Conservation (phyloP, 169 alveolate genomes). For the Eimeria brunetti region DNA sequence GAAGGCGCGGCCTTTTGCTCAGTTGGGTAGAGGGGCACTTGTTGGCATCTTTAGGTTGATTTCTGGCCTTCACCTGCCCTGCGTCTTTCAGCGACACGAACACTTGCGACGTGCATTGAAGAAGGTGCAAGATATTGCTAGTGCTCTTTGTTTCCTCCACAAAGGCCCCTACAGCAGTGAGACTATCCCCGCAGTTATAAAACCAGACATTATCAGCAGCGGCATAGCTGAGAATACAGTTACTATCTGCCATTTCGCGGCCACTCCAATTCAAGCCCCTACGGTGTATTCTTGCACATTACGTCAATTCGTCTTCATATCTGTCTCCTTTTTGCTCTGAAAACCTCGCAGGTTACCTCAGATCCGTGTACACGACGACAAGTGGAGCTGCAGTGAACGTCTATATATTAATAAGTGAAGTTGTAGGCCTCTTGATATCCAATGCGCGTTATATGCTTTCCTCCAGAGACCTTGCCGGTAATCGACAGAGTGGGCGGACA, state of each 20-base stretch:
- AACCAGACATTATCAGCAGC: background rate
- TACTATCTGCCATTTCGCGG: background rate
- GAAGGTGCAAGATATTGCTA: background rate
- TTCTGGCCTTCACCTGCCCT: background rate
- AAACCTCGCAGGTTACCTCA: background rate
- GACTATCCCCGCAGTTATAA: background rate
- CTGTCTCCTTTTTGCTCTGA: background rate
- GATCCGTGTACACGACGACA: background rate
- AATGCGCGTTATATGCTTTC: background rate
- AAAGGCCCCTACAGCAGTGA: background rate
- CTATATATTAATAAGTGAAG: background rate
- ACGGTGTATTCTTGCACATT: background rate
- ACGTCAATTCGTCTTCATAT: background rate
- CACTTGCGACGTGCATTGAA: background rate
- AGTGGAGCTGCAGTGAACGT: background rate
- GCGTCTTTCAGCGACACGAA: background rate
- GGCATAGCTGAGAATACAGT: background rate
- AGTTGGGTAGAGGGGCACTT: background rate
- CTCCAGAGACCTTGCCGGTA: background rate
- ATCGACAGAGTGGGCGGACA: background rate
- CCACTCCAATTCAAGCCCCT: background rate
- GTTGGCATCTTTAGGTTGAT: background rate
- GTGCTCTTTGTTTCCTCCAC: conserved; percentile 17
- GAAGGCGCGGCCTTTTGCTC: background rate
- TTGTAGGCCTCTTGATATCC: background rate